phyloP scores from a whole-genome alignment of 805 yeast genomes.

The Saccharomycopsis sp. region DNA sequence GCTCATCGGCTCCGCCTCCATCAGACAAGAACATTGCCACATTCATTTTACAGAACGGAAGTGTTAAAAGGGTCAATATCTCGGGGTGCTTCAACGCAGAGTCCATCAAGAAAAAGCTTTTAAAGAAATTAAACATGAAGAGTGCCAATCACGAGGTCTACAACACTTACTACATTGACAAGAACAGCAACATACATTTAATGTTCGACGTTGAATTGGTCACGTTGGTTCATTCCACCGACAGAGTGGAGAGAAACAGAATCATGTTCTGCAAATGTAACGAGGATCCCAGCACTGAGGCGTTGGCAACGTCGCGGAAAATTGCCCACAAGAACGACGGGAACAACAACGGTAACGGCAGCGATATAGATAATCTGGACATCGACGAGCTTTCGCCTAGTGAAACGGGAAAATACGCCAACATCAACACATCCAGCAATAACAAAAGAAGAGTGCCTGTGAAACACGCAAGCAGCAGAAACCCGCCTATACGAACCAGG shows the following conservation, averaged over 20 bases:
- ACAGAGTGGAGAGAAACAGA: slow-evolving; percentile 62
- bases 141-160: slow-evolving; percentile 40
- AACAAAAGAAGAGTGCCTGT: slow-evolving; percentile 10
- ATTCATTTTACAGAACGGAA: slow-evolving; percentile 71
- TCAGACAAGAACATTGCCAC: slow-evolving; percentile 40
- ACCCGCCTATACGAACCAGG: slow-evolving; percentile 24
- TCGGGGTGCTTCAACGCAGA: slow-evolving; percentile 77
- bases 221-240: slow-evolving; percentile 72
- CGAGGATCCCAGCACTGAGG: slow-evolving; percentile 56
- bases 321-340: slow-evolving; percentile 19
- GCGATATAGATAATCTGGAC: neutral
- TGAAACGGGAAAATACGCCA: slow-evolving; percentile 9
- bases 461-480: neutral
- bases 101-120: slow-evolving; percentile 62
- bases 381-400: neutral
- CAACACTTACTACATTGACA: slow-evolving; percentile 55
- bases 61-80: slow-evolving; percentile 59
- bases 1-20: slow-evolving; percentile 11
- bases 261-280: slow-evolving; percentile 57
- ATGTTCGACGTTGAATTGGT: slow-evolving; percentile 76
- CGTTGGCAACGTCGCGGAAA: slow-evolving; percentile 49
- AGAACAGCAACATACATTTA: slow-evolving; percentile 35
- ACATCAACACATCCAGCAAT: slow-evolving; percentile 16
- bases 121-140: slow-evolving; percentile 48
- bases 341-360: neutral